phyloP scores from a whole-genome alignment of 148 eudicot genomes.

The Cornus kousa region DNA sequence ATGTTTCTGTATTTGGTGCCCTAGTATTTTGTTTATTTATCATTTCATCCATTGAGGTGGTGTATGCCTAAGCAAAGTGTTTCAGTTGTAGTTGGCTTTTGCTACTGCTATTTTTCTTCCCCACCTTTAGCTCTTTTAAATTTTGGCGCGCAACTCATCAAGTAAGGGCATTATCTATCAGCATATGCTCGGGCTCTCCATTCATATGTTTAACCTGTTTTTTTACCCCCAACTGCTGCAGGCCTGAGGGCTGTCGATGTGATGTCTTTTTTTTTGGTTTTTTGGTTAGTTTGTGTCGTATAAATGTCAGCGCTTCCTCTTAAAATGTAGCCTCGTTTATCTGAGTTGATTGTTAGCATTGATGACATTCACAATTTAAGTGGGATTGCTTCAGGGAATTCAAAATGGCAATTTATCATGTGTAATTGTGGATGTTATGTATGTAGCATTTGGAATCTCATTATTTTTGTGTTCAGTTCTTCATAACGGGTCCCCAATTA shows the following conservation, averaged over 20 bases:
- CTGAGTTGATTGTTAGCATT: constrained; percentile 1
- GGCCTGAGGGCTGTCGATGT: background rate
- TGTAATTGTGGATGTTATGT: background rate
- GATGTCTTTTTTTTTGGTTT: background rate
- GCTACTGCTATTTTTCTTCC: background rate
- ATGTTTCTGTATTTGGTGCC: constrained; percentile 6
- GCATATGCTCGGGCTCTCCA: background rate
- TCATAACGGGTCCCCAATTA: background rate
- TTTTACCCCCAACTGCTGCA: background rate
- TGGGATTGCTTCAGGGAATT: background rate
- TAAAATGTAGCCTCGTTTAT: background rate
- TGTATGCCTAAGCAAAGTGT: background rate
- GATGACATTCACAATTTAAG: background rate
- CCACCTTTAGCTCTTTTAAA: background rate
- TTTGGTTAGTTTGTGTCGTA: background rate
- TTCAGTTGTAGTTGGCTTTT: background rate
- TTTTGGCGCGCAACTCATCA: background rate
- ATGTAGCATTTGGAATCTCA: background rate
- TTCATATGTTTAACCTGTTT: background rate
- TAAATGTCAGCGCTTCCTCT: background rate
- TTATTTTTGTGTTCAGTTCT: background rate
- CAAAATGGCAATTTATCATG: background rate
- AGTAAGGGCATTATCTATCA: background rate
- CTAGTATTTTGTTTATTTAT: background rate
- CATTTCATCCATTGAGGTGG: background rate